Conservation (phyloP, 139 green algal genomes). For the Closterium sp. region DNA sequence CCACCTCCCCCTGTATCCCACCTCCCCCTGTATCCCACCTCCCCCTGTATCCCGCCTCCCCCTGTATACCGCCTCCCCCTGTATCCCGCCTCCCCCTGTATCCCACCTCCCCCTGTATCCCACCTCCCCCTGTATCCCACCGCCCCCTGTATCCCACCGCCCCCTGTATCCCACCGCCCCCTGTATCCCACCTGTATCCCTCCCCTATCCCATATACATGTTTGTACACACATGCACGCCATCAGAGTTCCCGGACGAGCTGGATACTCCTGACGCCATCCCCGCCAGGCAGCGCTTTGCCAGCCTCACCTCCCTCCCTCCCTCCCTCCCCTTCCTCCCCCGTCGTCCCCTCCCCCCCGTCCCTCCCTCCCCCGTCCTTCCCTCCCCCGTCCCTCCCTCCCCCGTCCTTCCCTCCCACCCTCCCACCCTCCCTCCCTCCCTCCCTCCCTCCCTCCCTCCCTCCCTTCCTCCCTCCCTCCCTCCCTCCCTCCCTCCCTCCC, state of each 20-base stretch:
- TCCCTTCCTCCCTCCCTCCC: not conserved
- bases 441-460: not conserved
- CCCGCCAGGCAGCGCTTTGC: not conserved
- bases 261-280: conserved; percentile 70
- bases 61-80: not conserved
- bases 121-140: no score
- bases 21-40: no score
- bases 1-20: no score
- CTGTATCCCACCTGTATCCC: no score
- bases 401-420: not conserved
- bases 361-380: not conserved
- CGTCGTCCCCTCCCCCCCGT: not conserved
- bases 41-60: no score
- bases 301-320: conserved; percentile 72
- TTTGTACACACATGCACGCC: no score
- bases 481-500: not conserved
- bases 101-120: no score
- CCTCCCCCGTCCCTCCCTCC: not conserved
- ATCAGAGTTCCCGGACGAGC: conserved; percentile 78
- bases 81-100: not conserved
- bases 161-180: no score
- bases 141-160: no score
- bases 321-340: conserved; percentile 75
- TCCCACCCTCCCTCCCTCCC: no score
- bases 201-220: no score